Evolutionary conservation across 352 stramenopile species (phyloP).

Genomic region (Sclerospora graminicola): DNA sequence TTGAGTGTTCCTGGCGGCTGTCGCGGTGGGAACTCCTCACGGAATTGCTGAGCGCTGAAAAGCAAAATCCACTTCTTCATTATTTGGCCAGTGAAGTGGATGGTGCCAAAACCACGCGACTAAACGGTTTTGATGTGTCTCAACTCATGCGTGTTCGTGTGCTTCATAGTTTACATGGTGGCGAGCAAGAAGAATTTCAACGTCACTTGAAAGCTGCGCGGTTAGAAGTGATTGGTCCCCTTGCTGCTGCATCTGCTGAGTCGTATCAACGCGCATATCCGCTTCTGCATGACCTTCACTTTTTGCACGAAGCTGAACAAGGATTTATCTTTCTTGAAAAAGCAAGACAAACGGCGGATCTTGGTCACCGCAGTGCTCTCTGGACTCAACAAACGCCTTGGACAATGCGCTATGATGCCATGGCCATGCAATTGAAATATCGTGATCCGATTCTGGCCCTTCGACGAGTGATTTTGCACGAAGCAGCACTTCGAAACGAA

Average conservation of each 20-base stretch:
- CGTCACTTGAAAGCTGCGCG: constrained; percentile 54
- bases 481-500: constrained; percentile 45
- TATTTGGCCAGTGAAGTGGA: constrained; percentile 17
- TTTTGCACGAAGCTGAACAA: constrained; percentile 67
- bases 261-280: constrained; percentile 75
- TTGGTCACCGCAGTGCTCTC: constrained; percentile 18
- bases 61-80: constrained; percentile 49
- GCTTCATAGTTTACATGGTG: constrained; percentile 58
- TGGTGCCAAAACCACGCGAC: constrained; percentile 14
- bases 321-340: constrained; percentile 49
- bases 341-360: constrained; percentile 10
- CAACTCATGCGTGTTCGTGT: constrained; percentile 77
- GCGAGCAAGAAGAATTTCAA: constrained; percentile 42
- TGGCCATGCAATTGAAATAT: constrained; percentile 75
- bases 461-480: constrained; percentile 62
- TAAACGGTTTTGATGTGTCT: constrained; percentile 61
- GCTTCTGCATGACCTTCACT: constrained; percentile 63
- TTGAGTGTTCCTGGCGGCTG: constrained; percentile 82
- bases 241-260: constrained; percentile 57
- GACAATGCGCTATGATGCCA: constrained; percentile 55
- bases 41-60: constrained; percentile 65
- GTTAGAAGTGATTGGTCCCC: constrained; percentile 55
- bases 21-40: constrained; percentile 73
- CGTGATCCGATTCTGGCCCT: constrained; percentile 77
- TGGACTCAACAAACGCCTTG: constrained; percentile 62